Base-by-base conservation (phyloP, 257 asterid genomes). In the Gynochthodes officinalis region DNA sequence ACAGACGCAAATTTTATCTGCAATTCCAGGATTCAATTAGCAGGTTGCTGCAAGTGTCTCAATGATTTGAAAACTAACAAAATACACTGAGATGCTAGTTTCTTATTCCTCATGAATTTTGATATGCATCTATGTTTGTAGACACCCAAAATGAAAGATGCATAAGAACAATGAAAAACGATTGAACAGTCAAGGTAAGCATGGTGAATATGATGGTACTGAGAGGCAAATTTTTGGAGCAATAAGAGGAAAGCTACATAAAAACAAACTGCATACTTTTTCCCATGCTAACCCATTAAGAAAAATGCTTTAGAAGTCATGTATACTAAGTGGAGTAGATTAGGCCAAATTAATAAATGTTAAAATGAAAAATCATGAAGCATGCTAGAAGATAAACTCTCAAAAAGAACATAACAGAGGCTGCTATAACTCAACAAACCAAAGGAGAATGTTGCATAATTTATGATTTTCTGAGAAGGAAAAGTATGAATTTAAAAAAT, bases 1-100 rank as follows among this genome's bases (percentile, higher is more conserved):
- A 93, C 97, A 0, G 97, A 93, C 10, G 91, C 91, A 35, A 93
- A 83, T 81, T 90, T 93, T 60, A 93, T 86, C 98, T 93, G 85
- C 64, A 81, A 79, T 23, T 69, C 60, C 70, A 35, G 10, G 54
- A 23, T 61, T 30, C 15, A 44, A 43, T 10, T 21, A 7, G n/a
- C n/a, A n/a, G 37, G 43, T 42, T 65, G 52, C 52, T 7, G 30
- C 48, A 16, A 19, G 16, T 16, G 13, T 16, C n/a, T 18, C 5
- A 10, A 13, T 69, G 18, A 4, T n/a, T 35, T 11, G 25, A 53
- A 52, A 10, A 69, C 21, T 39, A 35, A 35, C 64, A 50, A 40
- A 63, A 35, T 28, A 59, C 40, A 59, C 28, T 15, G 30, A 15
- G 13, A 7, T 52, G 11, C 42, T 35, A 35, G 11, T 50, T 19